Percentiles rank a stretch among this genome's conserved stretches.
Evolutionary conservation across 2,329 filamentous ascomycete species (phyloP).

Genomic region (Leptoxyphium fumago): DNA sequence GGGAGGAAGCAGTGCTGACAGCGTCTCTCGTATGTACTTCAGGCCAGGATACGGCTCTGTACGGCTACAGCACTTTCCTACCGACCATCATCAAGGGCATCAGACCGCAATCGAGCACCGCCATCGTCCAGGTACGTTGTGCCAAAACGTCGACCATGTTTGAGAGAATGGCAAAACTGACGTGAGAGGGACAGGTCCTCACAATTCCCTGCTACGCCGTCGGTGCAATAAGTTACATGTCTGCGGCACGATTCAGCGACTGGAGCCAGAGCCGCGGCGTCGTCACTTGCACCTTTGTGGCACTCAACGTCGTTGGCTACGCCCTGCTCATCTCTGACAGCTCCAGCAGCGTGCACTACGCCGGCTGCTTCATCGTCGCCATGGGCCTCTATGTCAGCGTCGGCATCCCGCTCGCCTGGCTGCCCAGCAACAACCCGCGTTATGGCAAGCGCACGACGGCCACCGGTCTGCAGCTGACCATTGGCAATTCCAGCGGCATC

Average conservation of each 20-base stretch:
- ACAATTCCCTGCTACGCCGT: slow-evolving; percentile 67
- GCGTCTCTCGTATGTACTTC: too few relatives aligned
- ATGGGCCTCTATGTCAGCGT: slow-evolving; percentile 52
- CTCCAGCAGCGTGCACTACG: slow-evolving; percentile 51
- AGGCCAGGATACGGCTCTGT: slow-evolving; percentile 55
- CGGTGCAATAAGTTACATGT: slow-evolving; percentile 55
- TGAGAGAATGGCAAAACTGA: too few relatives aligned
- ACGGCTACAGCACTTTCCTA: slow-evolving; percentile 64
- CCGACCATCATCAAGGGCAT: slow-evolving; percentile 64
- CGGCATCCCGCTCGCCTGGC: slow-evolving; percentile 41
- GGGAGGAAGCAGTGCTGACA: too few relatives aligned
- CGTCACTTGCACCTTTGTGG: slow-evolving; percentile 47
- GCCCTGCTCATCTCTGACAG: slow-evolving; percentile 49
- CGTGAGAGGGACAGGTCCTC: slow-evolving; percentile 31
- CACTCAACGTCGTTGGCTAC: slow-evolving; percentile 53
- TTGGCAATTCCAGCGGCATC: slow-evolving; percentile 57
- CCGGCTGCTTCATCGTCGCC: slow-evolving; percentile 63
- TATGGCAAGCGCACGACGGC: slow-evolving; percentile 65
- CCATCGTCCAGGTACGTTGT: slow-evolving; percentile 42
- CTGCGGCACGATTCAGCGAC: slow-evolving; percentile 52
- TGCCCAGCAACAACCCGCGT: slow-evolving; percentile 54
- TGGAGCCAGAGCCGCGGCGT: slow-evolving; percentile 49
- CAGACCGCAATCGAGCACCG: slow-evolving; percentile 43
- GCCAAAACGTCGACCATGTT: too few relatives aligned
- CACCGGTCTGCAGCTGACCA: slow-evolving; percentile 54